Base-by-base conservation (phyloP, 306 rosid genomes). In the Luffa acutangula region DNA sequence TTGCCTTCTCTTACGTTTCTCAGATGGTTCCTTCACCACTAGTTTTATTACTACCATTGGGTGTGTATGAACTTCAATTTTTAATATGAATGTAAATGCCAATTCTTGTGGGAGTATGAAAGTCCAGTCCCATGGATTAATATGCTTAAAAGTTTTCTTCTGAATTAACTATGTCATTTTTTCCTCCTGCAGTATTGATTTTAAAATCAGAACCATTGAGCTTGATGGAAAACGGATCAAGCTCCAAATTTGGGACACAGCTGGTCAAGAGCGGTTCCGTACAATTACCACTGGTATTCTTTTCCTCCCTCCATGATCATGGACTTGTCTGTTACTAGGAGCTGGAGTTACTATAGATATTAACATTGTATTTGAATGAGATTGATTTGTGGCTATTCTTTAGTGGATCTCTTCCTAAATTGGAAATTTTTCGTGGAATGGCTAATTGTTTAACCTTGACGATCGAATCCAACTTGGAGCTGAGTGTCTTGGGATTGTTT, bases 201-300 rank as follows among this genome's bases (percentile, higher is more conserved):
- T 89, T 82, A 95, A 93, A 84, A 92, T 91, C 70, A 92, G 97
- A 81, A 88, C 96, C 89, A 95, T 95, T 84, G 97, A 92, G 83
- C 89, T 91, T 82, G 97, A 95, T 91, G 97, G 92, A 57, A 95
- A 95, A 82, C 90, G 93, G 75, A 88, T 95, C 81, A 95, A 91
- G 86, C 93, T 95, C 70, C 98, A 95, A 89, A 91, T 95, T 71
- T 95, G 98, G 98, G 98, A 95, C 77, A 95, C 98, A 18, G 98
- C 98, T 75, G 98, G 98, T 45, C 98, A 95, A 75, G 98, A 95
- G 87, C 89, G 97, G 75, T 95, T 95, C 79, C 92, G 98, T 53
- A 92, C 98, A 64, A 95, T 95, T 81, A 95, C 98, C 41, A 92
- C 97, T 3, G 97, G 98, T 92, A 81, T 78, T 42, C 60, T 79